Evolutionary conservation across 805 yeast species (phyloP), one percentile per base, ranked within the genome.

Genomic region (Saturnispora halmiae): DNA sequence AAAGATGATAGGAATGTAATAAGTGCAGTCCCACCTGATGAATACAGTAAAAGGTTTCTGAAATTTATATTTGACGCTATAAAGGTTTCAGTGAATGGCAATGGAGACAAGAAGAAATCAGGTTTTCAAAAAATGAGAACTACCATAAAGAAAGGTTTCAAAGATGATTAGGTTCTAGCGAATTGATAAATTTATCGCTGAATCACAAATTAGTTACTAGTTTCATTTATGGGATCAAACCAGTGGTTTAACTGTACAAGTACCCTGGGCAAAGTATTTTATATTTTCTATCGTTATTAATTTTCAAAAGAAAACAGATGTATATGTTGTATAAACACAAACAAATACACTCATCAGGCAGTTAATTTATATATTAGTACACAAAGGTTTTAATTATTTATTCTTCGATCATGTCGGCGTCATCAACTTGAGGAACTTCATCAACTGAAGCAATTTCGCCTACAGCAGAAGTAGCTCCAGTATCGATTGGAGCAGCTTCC

Each of bases 21-120:
- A 3, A 83, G 95, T 50, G 94, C 98, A 0, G 69, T 92, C 10
- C 97, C 99, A 0, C 88, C 97, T 0, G 53, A 54, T 5, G 97
- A 88, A 51, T 92, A 92, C 54, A 96, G 96, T 7, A 80, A 81
- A 42, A 69, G 99, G 52, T 88, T 92, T 56, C 66, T 80, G 44
- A 66, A 68, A 15, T 92, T 92, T 56, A 77, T 92, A 46, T 31
- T 38, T 6, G 38, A 21, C 13, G 38, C 36, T 34, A 44, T 43
- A 9, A 39, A 31, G 31, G 26, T 43, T n/a, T 51, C 50, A 6
- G 25, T 18, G n/a, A 40, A 22, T 16, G 26, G n/a, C n/a, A n/a
- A 25, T n/a, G 9, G 27, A 20, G 15, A 32, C 25, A 33, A 33
- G 31, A 19, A 39, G 11, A 26, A 25, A 16, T 20, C 15, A 6